These are phyloP conservation scores for Penicillium malachiteum DNA, from an alignment of 495 filamentous ascomycete species.

Conservation along the genomic window DNA sequence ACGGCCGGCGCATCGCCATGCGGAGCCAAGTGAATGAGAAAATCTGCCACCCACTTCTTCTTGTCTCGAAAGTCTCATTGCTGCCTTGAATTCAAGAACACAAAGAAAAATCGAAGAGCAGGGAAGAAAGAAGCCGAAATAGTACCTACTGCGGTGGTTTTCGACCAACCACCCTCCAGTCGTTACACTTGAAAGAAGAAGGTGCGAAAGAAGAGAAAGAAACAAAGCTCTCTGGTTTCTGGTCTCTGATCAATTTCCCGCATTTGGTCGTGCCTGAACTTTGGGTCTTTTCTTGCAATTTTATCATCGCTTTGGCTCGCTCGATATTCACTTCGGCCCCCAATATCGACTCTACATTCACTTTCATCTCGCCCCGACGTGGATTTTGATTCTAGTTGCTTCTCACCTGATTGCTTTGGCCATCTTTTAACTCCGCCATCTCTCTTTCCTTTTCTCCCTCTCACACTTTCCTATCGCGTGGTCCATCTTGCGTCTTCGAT, in stretches of 20 bases:
- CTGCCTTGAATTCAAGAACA: background rate
- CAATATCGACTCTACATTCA: background rate
- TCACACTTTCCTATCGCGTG: background rate
- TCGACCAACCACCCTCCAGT: too few relatives aligned
- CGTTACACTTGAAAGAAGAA: too few relatives aligned
- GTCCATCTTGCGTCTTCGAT: background rate
- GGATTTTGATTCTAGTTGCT: background rate
- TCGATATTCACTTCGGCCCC: slow-evolving; percentile 5
- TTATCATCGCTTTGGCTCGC: background rate
- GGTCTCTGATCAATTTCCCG: background rate
- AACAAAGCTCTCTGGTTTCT: background rate
- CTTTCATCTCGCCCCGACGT: background rate
- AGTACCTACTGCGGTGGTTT: too few relatives aligned
- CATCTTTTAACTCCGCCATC: background rate
- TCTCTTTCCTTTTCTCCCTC: background rate
- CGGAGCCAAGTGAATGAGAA: slow-evolving; percentile 1
- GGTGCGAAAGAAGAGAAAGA: too few relatives aligned
- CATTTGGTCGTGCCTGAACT: background rate
- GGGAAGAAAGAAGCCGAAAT: too few relatives aligned
- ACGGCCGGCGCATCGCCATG: slow-evolving; percentile 23
- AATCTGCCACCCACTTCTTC: background rate
- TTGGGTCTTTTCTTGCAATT: background rate
- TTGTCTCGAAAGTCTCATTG: background rate
- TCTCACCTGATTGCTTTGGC: background rate
- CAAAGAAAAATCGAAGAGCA: background rate